Base-by-base conservation (phyloP, 2,329 filamentous ascomycete genomes). In the Fusarium verticillioides region DNA sequence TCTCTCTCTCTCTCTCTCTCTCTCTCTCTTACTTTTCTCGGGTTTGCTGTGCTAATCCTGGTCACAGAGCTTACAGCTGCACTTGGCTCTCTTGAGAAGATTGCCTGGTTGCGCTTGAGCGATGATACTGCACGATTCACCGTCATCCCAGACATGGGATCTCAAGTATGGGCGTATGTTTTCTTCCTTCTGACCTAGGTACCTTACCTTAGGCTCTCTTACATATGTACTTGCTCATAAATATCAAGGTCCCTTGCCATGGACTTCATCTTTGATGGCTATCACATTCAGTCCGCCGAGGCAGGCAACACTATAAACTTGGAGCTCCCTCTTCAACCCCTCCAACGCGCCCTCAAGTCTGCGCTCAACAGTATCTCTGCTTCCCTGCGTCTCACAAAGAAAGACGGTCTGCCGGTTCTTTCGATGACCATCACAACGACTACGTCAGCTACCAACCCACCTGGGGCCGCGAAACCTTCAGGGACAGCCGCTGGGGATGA, bases 61-160 rank as follows among this genome's bases (percentile, higher is more conserved):
- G 60, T 62, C 66, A 58, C 21, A 92, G 90, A 92, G 79, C 87
- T 93, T 72, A 89, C 89, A 5, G 88, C 89, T 16, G 90, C 90
- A 19, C 85, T 93, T 69, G 89, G 87, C 64, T 89, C 90, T 5
- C 84, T 93, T 37, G 94, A 95, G 75, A 95, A 96, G 82, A 92
- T 97, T 71, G 94, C 94, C 50, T 97, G 95, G 95, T 88, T 97
- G 72, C 93, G 95, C 74, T 89, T 99, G 39, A 94, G 96, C 83
- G 90, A 97, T 83, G 92, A 95, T 66, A 92, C 92, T 62, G 92
- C 96, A 63, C 95, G 95, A 76, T 97, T 99, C 84, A 98, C 96
- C 68, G 94, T 98, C 78, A 96, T 98, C 70, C 95, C 96, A 2
- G 95, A 98, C 80, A 92, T 94, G 78, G 96, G 96, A 68, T 97